These are phyloP conservation scores for Rhexocercosporidium sp. DNA, from an alignment of 2,329 filamentous ascomycete species.

Conservation along the genomic window DNA sequence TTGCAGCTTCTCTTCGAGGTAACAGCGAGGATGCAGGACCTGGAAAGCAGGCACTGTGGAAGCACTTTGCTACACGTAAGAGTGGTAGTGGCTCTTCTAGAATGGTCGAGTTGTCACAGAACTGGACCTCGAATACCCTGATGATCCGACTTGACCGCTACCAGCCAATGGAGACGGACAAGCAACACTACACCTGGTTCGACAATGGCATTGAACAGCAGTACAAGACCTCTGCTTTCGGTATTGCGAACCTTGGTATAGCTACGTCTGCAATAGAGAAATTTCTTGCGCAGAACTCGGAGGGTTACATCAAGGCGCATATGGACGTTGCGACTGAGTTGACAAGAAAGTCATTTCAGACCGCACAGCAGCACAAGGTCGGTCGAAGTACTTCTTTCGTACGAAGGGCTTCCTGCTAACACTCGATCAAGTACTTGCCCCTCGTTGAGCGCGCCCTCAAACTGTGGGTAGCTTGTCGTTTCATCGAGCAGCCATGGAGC, in stretches of 20 bases:
- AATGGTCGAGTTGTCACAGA: slow-evolving; percentile 22
- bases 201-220: slow-evolving; percentile 17
- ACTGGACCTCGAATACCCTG: slow-evolving; percentile 17
- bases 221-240: slow-evolving; percentile 20
- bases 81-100: slow-evolving; percentile 19
- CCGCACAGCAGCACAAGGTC: slow-evolving; percentile 20
- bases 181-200: slow-evolving; percentile 24
- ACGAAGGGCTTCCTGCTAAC: background rate
- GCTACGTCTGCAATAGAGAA: slow-evolving; percentile 14
- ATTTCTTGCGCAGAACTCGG: slow-evolving; percentile 18
- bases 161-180: slow-evolving; percentile 22
- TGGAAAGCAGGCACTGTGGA: slow-evolving; percentile 25
- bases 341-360: slow-evolving; percentile 21
- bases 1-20: slow-evolving; percentile 22
- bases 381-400: background rate
- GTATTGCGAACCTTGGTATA: slow-evolving; percentile 17
- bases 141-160: slow-evolving; percentile 23
- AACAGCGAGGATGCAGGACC: slow-evolving; percentile 21
- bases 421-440: slow-evolving; percentile 13
- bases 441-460: slow-evolving; percentile 22
- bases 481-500: slow-evolving; percentile 26
- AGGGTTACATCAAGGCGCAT: slow-evolving; percentile 21
- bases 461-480: slow-evolving; percentile 26
- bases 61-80: slow-evolving; percentile 20
- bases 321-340: slow-evolving; percentile 15